Conservation (phyloP, 2,329 filamentous ascomycete genomes). For the Hymenoscyphus fraxineus region DNA sequence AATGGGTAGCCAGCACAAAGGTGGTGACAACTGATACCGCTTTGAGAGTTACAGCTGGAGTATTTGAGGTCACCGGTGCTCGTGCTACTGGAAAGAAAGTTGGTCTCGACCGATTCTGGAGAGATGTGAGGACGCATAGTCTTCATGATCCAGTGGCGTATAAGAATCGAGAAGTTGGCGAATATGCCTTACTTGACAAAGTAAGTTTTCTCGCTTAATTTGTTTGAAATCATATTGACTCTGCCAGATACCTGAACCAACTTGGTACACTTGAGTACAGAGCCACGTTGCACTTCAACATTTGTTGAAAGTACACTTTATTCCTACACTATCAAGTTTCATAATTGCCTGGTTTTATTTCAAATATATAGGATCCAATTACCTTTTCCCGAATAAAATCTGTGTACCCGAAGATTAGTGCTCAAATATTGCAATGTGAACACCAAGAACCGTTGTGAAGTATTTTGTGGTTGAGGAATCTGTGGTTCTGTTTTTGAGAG, state of each 20-base stretch:
- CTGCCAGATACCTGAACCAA: conserved; percentile 47
- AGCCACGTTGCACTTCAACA: not conserved
- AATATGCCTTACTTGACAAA: conserved; percentile 53
- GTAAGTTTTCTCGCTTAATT: conserved; percentile 11
- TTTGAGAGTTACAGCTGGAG: conserved; percentile 53
- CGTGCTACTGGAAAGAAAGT: conserved; percentile 55
- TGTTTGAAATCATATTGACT: not conserved
- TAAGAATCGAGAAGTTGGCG: conserved; percentile 60
- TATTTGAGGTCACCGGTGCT: conserved; percentile 62
- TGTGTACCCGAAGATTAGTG: no score
- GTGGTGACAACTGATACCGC: conserved; percentile 59
- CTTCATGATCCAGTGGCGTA: conserved; percentile 66
- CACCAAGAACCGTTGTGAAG: no score
- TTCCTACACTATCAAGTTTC: not conserved
- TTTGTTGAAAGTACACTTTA: not conserved
- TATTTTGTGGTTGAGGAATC: no score
- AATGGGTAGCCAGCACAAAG: conserved; percentile 60
- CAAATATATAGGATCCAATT: no score
- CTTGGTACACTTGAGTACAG: conserved; percentile 51
- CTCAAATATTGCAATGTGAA: no score
- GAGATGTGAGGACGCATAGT: conserved; percentile 62
- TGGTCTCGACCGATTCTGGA: conserved; percentile 62
- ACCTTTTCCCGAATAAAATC: no score
- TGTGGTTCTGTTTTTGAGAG: no score
- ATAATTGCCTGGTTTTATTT: not conserved